Evolutionary conservation across 495 filamentous ascomycete species (phyloP), one percentile per base, ranked within the genome.

Genomic region (Penicillium nucicola): DNA sequence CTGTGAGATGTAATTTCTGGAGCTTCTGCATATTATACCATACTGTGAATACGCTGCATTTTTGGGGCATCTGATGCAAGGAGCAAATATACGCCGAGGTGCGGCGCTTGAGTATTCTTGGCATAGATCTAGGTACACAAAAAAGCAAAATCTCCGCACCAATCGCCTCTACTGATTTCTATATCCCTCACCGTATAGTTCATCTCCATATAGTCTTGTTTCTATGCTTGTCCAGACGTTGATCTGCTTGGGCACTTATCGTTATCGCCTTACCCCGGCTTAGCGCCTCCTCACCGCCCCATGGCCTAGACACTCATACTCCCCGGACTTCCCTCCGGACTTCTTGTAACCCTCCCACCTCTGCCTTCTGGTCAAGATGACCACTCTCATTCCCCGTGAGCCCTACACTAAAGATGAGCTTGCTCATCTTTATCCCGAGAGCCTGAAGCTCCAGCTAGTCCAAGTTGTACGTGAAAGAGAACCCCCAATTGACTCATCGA

Each of bases 341-440:
- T 36, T 13, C 4, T 36, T 35, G 25, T 43, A 50, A 19, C 36
- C 20, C 20, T 18, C 31, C 20, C 42, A 32, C 28, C 13, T 30
- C 8, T 3, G 28, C 20, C 20, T 17, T 38, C 44, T 43, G 20
- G 20, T 22, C 46, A 40, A 48, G 28, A 98, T 98, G 93, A 84
- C 90, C 15, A 83, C 85, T 19, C 77, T 95, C 20, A 69, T 77
- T 25, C 87, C 89, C 22, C 84, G 89, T 17, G 72, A 77, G 43
- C 84, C 90, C 0, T 97, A 97, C 71, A 83, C 84, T 35, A 70
- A 81, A 45, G 85, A 88, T 45, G 95, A 98, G 79, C 83, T 98
- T 17, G 69, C 74, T 31, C 71, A 75, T 56, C 85, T 98, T 38
- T 98, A 97, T 74, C 93, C 93, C 0, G 61, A 80, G 34, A 74